Conservation (phyloP, 1,139 yeast species). For the Debaryomyces nepalensis region DNA sequence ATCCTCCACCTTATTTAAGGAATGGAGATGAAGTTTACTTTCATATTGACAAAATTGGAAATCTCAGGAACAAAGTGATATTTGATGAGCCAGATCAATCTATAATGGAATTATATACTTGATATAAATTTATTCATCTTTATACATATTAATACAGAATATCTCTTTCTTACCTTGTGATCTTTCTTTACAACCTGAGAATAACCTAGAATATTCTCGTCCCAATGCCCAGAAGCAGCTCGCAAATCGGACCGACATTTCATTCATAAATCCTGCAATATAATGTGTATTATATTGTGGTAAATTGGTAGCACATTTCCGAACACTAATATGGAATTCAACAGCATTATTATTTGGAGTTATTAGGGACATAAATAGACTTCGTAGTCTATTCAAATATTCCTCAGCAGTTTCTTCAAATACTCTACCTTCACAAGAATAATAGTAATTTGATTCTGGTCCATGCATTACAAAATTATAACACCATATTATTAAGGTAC, state of each 20-base stretch:
- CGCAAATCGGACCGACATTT: constrained; percentile 1
- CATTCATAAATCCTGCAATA: constrained; percentile 4
- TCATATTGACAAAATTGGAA: too few relatives aligned
- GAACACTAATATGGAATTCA: constrained; percentile 2
- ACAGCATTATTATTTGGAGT: background rate
- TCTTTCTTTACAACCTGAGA: constrained; percentile 1
- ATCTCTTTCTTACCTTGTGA: constrained; percentile 1
- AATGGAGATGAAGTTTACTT: too few relatives aligned
- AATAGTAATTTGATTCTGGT: constrained; percentile 6
- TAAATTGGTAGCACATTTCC: constrained; percentile 5
- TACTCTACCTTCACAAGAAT: background rate
- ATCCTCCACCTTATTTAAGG: too few relatives aligned
- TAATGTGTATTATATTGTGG: constrained; percentile 1
- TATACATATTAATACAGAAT: constrained; percentile 8
- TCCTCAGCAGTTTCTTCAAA: background rate
- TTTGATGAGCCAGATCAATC: too few relatives aligned
- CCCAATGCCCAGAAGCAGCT: background rate
- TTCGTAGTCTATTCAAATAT: background rate
- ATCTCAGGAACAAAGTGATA: too few relatives aligned
- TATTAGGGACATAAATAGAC: background rate
- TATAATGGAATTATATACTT: too few relatives aligned
- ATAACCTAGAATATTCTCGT: background rate
- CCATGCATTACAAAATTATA: constrained; percentile 11
- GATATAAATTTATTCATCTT: constrained; percentile 21
- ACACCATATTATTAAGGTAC: constrained; percentile 9